Evolutionary conservation across 73 alveolate species (phyloP).

Genomic region (Loxodes magnus): DNA sequence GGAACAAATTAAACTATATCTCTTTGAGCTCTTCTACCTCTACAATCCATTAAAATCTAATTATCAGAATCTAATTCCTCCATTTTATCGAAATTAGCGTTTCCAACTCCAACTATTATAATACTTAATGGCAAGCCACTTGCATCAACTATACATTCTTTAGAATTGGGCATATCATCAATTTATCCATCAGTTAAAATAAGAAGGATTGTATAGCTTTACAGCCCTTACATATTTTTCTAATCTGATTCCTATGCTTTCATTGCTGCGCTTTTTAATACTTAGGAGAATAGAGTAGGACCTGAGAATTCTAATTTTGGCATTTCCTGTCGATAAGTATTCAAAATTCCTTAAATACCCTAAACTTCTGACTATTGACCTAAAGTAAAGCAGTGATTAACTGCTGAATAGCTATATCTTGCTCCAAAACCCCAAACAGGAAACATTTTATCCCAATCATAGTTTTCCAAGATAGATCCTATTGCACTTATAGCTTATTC

Average conservation of each 20-base stretch:
- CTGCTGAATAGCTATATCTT: too few relatives aligned
- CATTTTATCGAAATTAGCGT: slow-evolving; percentile 57
- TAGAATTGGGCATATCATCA: slow-evolving; percentile 71
- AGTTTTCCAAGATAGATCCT: slow-evolving; percentile 54
- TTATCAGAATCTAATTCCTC: slow-evolving; percentile 70
- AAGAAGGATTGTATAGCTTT: slow-evolving; percentile 26
- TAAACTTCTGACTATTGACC: slow-evolving; percentile 40
- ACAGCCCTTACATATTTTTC: slow-evolving; percentile 20
- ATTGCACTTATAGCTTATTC: slow-evolving; percentile 64
- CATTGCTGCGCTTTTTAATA: slow-evolving; percentile 27
- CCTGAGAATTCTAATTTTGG: slow-evolving; percentile 43
- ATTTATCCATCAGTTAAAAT: slow-evolving; percentile 85
- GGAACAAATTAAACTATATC: slow-evolving; percentile 82
- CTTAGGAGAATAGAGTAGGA: slow-evolving; percentile 66
- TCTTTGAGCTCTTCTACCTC: slow-evolving; percentile 45
- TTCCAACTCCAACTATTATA: slow-evolving; percentile 72
- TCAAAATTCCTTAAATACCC: slow-evolving; percentile 44
- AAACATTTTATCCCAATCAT: slow-evolving; percentile 62
- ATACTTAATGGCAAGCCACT: slow-evolving; percentile 63
- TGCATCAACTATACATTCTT: slow-evolving; percentile 60
- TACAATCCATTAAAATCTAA: slow-evolving; percentile 24
- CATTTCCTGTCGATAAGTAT: slow-evolving; percentile 39
- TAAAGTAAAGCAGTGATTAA: slow-evolving; percentile 83
- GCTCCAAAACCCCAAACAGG: slow-evolving; percentile 97
- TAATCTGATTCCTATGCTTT: too few relatives aligned